Conservation (phyloP, 768 basidiomycete genomes). For the Tylopilus plumbeoviolaceoides region DNA sequence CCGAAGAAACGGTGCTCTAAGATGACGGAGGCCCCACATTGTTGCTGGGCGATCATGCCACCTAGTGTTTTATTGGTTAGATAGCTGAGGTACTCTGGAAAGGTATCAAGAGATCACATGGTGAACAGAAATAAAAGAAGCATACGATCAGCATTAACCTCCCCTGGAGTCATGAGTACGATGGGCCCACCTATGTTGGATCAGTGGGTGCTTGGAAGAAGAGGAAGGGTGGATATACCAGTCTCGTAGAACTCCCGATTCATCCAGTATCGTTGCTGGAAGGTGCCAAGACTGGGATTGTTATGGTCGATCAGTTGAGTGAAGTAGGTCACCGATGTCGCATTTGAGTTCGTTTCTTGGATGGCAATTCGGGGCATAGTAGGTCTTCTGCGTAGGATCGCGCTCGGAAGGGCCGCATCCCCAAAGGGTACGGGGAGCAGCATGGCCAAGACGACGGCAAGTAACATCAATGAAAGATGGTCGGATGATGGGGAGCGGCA, state of each 20-base stretch:
- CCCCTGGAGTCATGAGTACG: conserved; percentile 3
- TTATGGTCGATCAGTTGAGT: conserved; percentile 41
- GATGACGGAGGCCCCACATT: too few species aligned
- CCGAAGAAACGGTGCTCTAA: too few species aligned
- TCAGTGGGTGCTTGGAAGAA: not conserved
- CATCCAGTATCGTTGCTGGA: conserved; percentile 72
- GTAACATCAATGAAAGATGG: conserved; percentile 11
- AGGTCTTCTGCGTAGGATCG: conserved; percentile 19
- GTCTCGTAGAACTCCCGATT: conserved; percentile 63
- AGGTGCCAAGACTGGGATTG: conserved; percentile 63
- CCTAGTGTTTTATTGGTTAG: too few species aligned
- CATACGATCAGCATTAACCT: too few species aligned
- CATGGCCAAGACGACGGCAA: conserved; percentile 1
- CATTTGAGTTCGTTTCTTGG: conserved; percentile 18
- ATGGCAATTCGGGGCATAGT: conserved; percentile 12
- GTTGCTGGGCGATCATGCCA: too few species aligned
- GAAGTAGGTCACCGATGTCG: conserved; percentile 27
- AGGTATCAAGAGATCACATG: too few species aligned
- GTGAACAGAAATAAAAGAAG: too few species aligned
- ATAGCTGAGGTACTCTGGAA: too few species aligned
- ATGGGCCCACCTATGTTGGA: conserved; percentile 23
- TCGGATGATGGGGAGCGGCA: too few species aligned
- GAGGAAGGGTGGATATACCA: conserved; percentile 33
- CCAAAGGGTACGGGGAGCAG: conserved; percentile 12
- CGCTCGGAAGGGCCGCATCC: conserved; percentile 17